Evolutionary conservation across 495 filamentous ascomycete species (phyloP), one percentile per base, ranked within the genome.

Genomic region (Durotheca rogersii): DNA sequence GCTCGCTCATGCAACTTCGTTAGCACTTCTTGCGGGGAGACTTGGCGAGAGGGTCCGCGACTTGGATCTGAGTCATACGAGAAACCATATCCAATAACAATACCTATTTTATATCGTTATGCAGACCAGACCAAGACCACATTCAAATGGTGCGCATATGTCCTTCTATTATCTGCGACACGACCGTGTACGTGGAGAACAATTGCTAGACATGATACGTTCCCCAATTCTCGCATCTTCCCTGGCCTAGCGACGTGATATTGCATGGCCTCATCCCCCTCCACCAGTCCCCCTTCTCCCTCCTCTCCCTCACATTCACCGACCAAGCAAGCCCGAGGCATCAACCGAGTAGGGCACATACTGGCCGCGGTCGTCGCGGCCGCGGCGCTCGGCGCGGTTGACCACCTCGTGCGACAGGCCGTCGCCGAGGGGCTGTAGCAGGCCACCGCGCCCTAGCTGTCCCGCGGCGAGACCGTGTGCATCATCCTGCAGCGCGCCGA

Each of bases 381-480:
- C 83, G 7, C 72, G 65, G 2, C 84, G 67, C 64, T 88, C 84
- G 39, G 73, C 70, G 6, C 82, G 74, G 61, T 84, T 86, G 45
- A 86, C 55, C 6, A 82, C 84, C 50, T 87, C 82, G 41, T 81
- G 80, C 1, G 81, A 85, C 1, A 62, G 60, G 3, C 74, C 16
- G 53, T 87, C 76, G 12, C 85, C 84, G 19, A 84, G 67, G 9
- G 82, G 82, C 33, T 79, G 71, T 0, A 75, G 70, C 1, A 87
- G 58, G 0, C 85, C 84, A 41, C 78, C 81, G 42, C 85, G 80
- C 25, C 85, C 82, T 9, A 87, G 58, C 45, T 84, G 82, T 44
- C 76, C 77, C 3, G 74, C 74, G 10, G 79, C 75, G 15, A 82
- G 67, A 62, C 75, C 72, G 63, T 85, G 67, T 16, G 81, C 72